Evolutionary conservation across 2,329 filamentous ascomycete genomes (phyloP).

Genomic region (Pseudogymnoascus sp.): DNA sequence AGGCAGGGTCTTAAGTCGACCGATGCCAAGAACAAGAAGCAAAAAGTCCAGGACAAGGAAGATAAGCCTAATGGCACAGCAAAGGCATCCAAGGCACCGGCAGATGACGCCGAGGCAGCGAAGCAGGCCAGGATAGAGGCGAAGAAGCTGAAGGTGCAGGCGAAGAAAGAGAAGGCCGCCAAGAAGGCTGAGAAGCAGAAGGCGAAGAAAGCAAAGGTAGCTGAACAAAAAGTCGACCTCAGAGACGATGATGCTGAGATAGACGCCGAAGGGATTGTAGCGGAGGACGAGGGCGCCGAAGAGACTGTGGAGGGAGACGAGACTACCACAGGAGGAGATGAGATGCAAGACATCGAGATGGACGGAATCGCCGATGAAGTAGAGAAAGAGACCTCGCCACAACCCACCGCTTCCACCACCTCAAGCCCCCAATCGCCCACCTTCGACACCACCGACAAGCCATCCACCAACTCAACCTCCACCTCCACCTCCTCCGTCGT

Average conservation of each 20-base stretch:
- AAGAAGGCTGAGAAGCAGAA: conserved; percentile 40
- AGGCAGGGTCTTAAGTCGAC: conserved; percentile 52
- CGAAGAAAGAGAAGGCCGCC: conserved; percentile 30
- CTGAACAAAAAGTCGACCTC: conserved; percentile 30
- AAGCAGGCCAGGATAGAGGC: conserved; percentile 27
- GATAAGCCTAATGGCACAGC: conserved; percentile 10
- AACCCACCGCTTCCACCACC: conserved; percentile 31
- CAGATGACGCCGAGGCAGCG: conserved; percentile 28
- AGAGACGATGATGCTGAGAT: conserved; percentile 25
- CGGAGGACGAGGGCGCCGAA: conserved; percentile 21
- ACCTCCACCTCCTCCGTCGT: conserved; percentile 64
- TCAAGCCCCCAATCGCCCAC: conserved; percentile 51
- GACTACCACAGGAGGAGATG: conserved; percentile 23
- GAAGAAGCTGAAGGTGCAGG: conserved; percentile 25
- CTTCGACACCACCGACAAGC: conserved; percentile 44
- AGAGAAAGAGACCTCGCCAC: conserved; percentile 25
- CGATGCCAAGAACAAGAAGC: conserved; percentile 37
- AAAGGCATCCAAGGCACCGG: conserved; percentile 30
- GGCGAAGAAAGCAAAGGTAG: conserved; percentile 27
- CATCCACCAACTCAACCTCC: conserved; percentile 44
- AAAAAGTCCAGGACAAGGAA: conserved; percentile 44
- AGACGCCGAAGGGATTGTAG: conserved; percentile 14
- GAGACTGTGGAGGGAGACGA: conserved; percentile 20
- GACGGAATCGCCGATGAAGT: conserved; percentile 41
- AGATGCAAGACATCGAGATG: conserved; percentile 39